These are phyloP conservation scores for Cutaneotrichosporon sp. DNA, from an alignment of 1,284 basidiomycete species.

Conservation along the genomic window DNA sequence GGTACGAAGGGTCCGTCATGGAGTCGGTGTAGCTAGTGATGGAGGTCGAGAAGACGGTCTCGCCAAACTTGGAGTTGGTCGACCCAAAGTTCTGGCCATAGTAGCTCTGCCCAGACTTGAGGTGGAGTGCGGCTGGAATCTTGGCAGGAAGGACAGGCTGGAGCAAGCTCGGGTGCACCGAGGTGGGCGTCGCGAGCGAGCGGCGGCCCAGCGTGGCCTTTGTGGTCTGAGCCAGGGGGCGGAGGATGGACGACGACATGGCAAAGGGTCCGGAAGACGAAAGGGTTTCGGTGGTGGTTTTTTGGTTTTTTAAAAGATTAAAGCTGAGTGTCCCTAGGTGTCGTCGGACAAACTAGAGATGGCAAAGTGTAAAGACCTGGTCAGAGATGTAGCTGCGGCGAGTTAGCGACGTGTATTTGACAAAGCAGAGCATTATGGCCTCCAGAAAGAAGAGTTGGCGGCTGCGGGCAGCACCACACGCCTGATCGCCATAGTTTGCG, in stretches of 20 bases:
- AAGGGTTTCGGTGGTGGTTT: neutral
- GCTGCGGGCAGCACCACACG: neutral
- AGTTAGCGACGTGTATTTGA: slow-evolving; percentile 2
- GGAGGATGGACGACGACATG: slow-evolving; percentile 21
- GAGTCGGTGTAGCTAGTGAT: slow-evolving; percentile 99
- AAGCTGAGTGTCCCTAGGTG: neutral
- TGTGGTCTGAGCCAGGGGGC: slow-evolving; percentile 10
- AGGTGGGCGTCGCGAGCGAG: slow-evolving; percentile 19
- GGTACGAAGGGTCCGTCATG: slow-evolving; percentile 99
- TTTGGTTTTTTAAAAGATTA: neutral
- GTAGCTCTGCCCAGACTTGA: slow-evolving; percentile 92
- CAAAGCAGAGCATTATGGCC: neutral
- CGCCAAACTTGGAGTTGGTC: slow-evolving; percentile 81
- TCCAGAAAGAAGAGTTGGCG: no score
- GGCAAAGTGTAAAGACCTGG: slow-evolving; percentile 41
- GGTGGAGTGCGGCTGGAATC: slow-evolving; percentile 78
- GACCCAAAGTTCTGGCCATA: slow-evolving; percentile 84
- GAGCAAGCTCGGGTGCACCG: slow-evolving; percentile 23
- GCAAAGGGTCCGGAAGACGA: neutral
- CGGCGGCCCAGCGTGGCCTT: slow-evolving; percentile 11
- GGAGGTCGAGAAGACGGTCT: slow-evolving; percentile 97
- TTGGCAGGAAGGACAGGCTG: slow-evolving; percentile 37
- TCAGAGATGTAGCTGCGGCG: slow-evolving; percentile 44
- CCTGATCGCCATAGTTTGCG: neutral
- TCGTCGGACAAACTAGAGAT: slow-evolving; percentile 24